Evolutionary conservation across 2,329 filamentous ascomycete genomes (phyloP), one percentile per base, ranked within the genome.

Genomic region (Stemphylium lycopersici): DNA sequence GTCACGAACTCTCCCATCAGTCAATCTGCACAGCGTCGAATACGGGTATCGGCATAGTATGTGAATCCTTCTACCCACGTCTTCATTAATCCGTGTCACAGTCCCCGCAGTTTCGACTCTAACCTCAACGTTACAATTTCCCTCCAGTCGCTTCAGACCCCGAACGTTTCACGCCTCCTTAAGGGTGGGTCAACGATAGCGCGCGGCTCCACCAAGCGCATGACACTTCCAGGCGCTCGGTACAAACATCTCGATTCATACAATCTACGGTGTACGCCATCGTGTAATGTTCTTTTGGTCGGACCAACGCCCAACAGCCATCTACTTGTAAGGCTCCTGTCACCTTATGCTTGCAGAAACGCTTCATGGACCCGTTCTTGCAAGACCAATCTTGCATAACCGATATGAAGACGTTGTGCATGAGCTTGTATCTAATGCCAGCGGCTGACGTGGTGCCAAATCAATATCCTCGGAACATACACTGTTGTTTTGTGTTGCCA

Each of bases 131-230:
- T 22, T 16, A 10, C 31, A 31, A 18, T 39, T 31, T 39, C 33
- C 34, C 29, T 52, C 29, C 31, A 44, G 41, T 43, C 24, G 44
- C 43, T 53, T 48, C 43, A n/a, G 37, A 48, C 50, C 42, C 33
- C 32, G 20, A 53, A 42, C 16, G 50, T 53, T 53, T 53, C 50
- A 53, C 20, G 31, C 22, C 37, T 29, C 44, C 15, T 29, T 12
- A 26, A 13, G 13, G 22, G 50, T 48, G 50, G 44, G 44, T 41
- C 50, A 32, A 36, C 15, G 18, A 46, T 36, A 46, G 48, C 48
- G 48, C 48, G 48, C 48, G 34, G 26, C 41, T 52, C 48, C 48
- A 47, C 48, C 36, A 18, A 15, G 13, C 22, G 39, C 41, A 32
- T 45, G 40, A 38, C 33, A 39, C 18, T 38, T 22, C 32, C 41